Evolutionary conservation across 164 flowering plant genomes (phyloP), one percentile per base, ranked within the genome.

Genomic region (Umbilicus rupestris): DNA sequence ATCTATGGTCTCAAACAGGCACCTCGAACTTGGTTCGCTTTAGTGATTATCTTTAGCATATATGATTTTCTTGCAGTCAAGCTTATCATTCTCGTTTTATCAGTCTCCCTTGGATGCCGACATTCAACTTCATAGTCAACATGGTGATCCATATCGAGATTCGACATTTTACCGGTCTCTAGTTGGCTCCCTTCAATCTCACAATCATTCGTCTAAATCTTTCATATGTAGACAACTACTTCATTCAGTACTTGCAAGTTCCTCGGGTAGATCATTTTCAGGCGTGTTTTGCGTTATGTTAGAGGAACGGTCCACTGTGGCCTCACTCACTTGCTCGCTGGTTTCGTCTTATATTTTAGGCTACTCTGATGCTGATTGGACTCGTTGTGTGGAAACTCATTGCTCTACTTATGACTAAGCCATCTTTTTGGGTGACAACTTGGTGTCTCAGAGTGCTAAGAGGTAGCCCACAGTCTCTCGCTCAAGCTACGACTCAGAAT

Each of bases 131-230:
- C 1, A 41, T 9, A 41, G 44, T 41, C 44, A 41, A 41, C 14
- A 10, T 39, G 12, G 44, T 39, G 6, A 39, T 15, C 14, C 14
- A 15, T 41, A 41, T 41, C 14, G 1, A 9, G 44, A 41, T 41
- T 9, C 44, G 14, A 41, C 44, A 10, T 15, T 41, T 5, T 41
- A 41, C 14, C 44, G 12, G 14, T 41, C 44, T 1, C 14, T 41
- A 9, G 44, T 41, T 10, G 44, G 44, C 14, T 10, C 44, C 14
- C 44, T 41, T 1, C 5, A 41, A 41, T 41, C 9, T 41, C 44
- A 68, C 70, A 24, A 58, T 59, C 71, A 73, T 64, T 0, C 44
- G 67, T 2, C 77, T 69, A 5, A 68, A 74, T 12, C 2, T 70
- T 0, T 7, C 60, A 28, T 64, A 14, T 35, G 12, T 41, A 17